Evolutionary conservation across 805 yeast species (phyloP).

Genomic region (Cyberlindnera americana): DNA sequence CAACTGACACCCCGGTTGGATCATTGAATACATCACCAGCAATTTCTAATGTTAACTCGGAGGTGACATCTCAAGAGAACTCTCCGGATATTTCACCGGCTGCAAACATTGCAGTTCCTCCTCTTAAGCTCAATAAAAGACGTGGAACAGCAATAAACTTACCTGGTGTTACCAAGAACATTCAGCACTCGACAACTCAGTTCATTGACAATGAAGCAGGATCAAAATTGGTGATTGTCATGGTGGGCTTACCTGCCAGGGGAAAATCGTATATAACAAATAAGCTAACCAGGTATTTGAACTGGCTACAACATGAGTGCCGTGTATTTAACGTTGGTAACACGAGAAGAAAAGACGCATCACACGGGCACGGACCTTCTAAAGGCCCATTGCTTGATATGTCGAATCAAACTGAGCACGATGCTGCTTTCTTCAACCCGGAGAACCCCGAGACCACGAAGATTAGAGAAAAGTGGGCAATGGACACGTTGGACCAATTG

Average conservation of each 20-base stretch:
- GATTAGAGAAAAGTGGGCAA: slow-evolving; percentile 92
- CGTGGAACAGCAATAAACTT: slow-evolving; percentile 84
- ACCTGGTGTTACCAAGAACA: slow-evolving; percentile 85
- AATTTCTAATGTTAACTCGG: slow-evolving; percentile 26
- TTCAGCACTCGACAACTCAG: slow-evolving; percentile 40
- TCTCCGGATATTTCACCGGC: slow-evolving; percentile 26
- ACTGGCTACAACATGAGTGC: slow-evolving; percentile 91
- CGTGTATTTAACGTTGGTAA: slow-evolving; percentile 94
- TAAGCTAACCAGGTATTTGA: slow-evolving; percentile 82
- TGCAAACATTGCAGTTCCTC: slow-evolving; percentile 9
- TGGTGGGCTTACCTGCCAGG: slow-evolving; percentile 95
- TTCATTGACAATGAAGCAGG: slow-evolving; percentile 54
- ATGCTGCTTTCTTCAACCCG: slow-evolving; percentile 85
- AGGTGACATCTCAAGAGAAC: slow-evolving; percentile 28
- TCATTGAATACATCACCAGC: slow-evolving; percentile 56
- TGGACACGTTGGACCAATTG: slow-evolving; percentile 83
- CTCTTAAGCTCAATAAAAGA: slow-evolving; percentile 36
- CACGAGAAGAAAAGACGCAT: slow-evolving; percentile 74
- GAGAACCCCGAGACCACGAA: slow-evolving; percentile 59
- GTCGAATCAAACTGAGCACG: slow-evolving; percentile 42
- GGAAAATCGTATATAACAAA: slow-evolving; percentile 94
- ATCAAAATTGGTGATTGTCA: slow-evolving; percentile 82
- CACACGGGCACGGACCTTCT: slow-evolving; percentile 59
- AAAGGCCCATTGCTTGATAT: slow-evolving; percentile 54
- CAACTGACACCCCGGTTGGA: slow-evolving; percentile 70